Evolutionary conservation across 768 basidiomycete genomes (phyloP), one percentile per base, ranked within the genome.

Genomic region (Tremella yokohamensis): DNA sequence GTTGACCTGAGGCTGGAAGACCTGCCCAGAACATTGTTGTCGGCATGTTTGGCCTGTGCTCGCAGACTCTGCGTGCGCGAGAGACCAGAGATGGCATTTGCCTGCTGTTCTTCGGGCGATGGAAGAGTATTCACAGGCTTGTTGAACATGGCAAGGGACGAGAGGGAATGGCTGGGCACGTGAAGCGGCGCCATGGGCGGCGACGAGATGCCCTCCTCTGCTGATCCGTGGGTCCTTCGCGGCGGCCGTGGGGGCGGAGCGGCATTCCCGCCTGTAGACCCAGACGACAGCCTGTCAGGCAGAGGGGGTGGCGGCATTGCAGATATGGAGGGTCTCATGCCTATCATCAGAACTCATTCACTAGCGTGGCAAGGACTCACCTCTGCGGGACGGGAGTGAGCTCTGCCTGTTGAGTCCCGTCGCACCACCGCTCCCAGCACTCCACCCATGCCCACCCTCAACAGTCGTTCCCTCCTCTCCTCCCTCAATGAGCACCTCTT

Each of bases 41-140:
- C 61, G 9, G 58, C 40, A 52, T 61, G 42, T 37, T 64, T 66
- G 1, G 68, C 71, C 48, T 73, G 71, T 20, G 60, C 66, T n/a
- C 71, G 62, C 20, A 73, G 48, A 62, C 71, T 73, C 40, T 73
- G 71, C 7, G 71, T 66, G 15, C 71, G 50, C n/a, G 69, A 68
- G 7, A 73, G 62, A 51, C 56, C 65, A 2, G 63, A 61, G 29
- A 34, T 34, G n/a, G 40, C 16, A 18, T 13, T 25, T 40, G 16
- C 24, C 24, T 8, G 54, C 48, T 38, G 40, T 47, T 54, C 37
- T 18, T 45, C 56, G 18, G 24, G 16, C 2, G 51, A 18, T 0
- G 53, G 52, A 8, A 50, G 8, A 2, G 45, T n/a, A 1, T 57
- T 62, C 29, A 34, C 29, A 34, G 29, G 29, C 7, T 49, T 45